Base-by-base conservation (phyloP, 306 rosid species). In the Gastrolobium villosum region DNA sequence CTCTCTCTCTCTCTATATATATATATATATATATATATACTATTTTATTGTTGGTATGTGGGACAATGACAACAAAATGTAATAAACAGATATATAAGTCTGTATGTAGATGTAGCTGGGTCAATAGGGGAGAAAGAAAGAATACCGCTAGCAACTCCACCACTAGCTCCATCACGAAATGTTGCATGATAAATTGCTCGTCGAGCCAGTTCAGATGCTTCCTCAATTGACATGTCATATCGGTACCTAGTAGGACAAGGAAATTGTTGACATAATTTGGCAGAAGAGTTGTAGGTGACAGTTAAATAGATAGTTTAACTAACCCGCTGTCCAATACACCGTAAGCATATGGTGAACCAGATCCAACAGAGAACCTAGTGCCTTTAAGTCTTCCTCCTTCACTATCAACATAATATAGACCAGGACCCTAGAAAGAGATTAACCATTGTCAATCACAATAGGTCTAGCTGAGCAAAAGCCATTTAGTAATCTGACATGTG, bases 321-420 rank as follows among this genome's bases (percentile, higher is more conserved):
- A 39, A 95, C 98, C 98, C 97, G 74, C 84, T 79, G 80, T 93
- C 98, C 82, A 95, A 77, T 49, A 95, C 97, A 87, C 99, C 99
- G 68, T 95, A 95, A 60, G 97, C 99, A 86, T 93, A 93, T 57
- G 99, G 98, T 1, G 99, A 95, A 78, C 99, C 99, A 31, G 99
- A 93, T 65, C 99, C 98, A 81, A 95, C 99, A 14, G 98, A 95
- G 87, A 95, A 95, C 63, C 98, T 83, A 57, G 86, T 83, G 78
- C 99, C 99, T 76, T 95, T 95, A 71, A 95, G 90, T 83, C 99
- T 90, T 79, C 98, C 99, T 73, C 99, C 99, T 74, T 95, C 99
- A 57, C 98, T 95, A 81, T 95, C 98, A 34, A 95, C 98, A 69
- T 93, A 95, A 68, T 93, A 93, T 48, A 93, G 92, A 71, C 99